A percentile compares a stretch with the other conserved stretches of the same genome.
These are phyloP conservation scores for Allium fistulosum DNA, from an alignment of 106 monocot species.

Conservation along the genomic window DNA sequence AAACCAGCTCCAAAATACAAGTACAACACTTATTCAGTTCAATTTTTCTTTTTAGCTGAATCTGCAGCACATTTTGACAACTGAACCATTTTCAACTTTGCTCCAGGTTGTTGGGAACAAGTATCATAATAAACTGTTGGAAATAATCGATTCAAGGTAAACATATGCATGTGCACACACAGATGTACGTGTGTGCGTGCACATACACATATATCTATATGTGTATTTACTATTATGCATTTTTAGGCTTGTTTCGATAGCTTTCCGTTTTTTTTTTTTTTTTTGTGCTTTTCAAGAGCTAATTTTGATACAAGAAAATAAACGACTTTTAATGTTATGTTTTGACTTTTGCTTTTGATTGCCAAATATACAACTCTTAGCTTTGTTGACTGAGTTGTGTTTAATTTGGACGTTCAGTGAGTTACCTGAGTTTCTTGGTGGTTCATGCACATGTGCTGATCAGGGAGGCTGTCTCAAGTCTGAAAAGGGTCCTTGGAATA, in stretches of 20 bases:
- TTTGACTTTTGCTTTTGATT: neutral
- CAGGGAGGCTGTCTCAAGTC: conserved; percentile 47
- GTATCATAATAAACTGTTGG: conserved; percentile 51
- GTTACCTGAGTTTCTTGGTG: conserved; percentile 76
- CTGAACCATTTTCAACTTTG: conserved; percentile 2
- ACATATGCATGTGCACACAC: no score
- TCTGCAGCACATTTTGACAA: neutral
- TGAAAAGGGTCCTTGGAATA: conserved; percentile 65
- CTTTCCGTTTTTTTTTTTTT: no score
- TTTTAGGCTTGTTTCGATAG: no score
- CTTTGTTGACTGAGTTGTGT: no score
- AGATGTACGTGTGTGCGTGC: no score
- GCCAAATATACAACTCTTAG: no score
- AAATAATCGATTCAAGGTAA: conserved; percentile 55
- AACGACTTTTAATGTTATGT: neutral
- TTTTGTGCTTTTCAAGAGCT: no score
- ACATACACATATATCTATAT: no score
- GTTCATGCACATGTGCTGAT: conserved; percentile 48
- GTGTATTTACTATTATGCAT: no score
- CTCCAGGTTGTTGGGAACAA: conserved; percentile 59
- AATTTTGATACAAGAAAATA: no score
- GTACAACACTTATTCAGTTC: conserved; percentile 9
- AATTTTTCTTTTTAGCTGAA: neutral
- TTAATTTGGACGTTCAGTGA: conserved; percentile 24
- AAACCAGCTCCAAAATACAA: conserved; percentile 59